Evolutionary conservation across 2,329 filamentous ascomycete species (phyloP), one percentile per base, ranked within the genome.

Genomic region (Neoarthrinium moseri): DNA sequence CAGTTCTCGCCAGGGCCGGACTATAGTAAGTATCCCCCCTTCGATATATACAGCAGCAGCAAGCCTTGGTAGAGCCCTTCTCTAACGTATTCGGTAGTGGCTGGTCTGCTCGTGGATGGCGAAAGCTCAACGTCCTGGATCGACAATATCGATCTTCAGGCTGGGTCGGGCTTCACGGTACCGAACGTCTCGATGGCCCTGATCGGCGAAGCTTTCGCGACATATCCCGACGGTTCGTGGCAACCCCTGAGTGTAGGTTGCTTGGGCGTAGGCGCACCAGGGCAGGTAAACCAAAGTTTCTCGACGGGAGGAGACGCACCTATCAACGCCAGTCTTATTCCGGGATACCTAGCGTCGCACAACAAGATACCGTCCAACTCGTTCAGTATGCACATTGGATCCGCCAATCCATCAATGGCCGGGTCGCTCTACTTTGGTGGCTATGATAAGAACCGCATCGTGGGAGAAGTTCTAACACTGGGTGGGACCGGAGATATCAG

Each of bases 301-400:
- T 18, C 26, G 12, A 33, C 24, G 6, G 12, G 11, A 10, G n/a
- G 2, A 5, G 15, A 2, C 2, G 51, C 53, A 7, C 17, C 33
- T 3, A 57, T 62, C 44, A 64, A 66, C 33, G 59, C 61, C 21
- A 66, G 58, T 50, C 50, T 65, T 6, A 49, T 58, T 8, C 60
- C 63, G 2, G 59, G 61, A n/a, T 59, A 52, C 33, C 36, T 65
- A 10, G 57, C 50, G 45, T 34, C 44, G 6, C 35, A 58, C 2
- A 38, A 54, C 2, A 30, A 50, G 11, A 67, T 57, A 15, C 58
- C 63, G 2, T 71, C 69, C 2, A 70, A 67, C 47, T 71, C 67
- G 1, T 72, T 65, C 47, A 61, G 63, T 13, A 59, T 73, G 64
- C 70, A 73, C 44, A 68, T 73, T 17, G 69, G 69, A 5, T 67